Evolutionary conservation across 73 alveolate genomes (phyloP), one percentile per base, ranked within the genome.

Genomic region (Tetrahymena thermophila): DNA sequence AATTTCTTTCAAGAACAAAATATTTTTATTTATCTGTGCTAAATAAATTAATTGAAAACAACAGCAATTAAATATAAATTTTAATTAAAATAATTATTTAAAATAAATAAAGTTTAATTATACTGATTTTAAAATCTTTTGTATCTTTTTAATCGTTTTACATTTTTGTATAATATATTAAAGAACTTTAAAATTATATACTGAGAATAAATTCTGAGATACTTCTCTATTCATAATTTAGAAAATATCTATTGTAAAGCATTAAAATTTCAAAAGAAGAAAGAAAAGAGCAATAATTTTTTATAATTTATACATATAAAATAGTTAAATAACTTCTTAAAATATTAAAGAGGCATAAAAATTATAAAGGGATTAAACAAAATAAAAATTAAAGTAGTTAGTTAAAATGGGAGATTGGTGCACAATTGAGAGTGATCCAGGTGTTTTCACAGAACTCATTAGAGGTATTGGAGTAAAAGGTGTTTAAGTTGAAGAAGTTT

Each of bases 391-490:
- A 71, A 6, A 71, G 37, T 31, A 31, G 31, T 5, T 71, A 71
- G 89, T 8, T 25, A 94, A 34, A 35, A 94, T 94, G 96, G 96
- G 93, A n/a, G 98, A 97, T 96, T 98, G 99, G 99, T 98, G 99
- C 94, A 96, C 99, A 71, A 98, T 98, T 84, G 99, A 98, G 94
- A 97, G 99, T 40, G 99, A 98, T 95, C 99, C 99, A 85, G 99
- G 99, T 31, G 99, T 98, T 38, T 98, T 98, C 96, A 97, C 99
- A n/a, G 99, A 98, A 96, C 95, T 98, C 11, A 98, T 98, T 96
- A 96, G 97, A 94, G 85, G 97, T 38, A 96, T 98, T 38, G 99
- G 99, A 55, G 99, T 98, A 11, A 96, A 98, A 93, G 99, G 99
- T 19, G 99, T 98, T 16, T 96, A 98, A 98, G 99, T 98, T 9